phyloP scores from a whole-genome alignment of 306 rosid species.

The Rosa rugosa region DNA sequence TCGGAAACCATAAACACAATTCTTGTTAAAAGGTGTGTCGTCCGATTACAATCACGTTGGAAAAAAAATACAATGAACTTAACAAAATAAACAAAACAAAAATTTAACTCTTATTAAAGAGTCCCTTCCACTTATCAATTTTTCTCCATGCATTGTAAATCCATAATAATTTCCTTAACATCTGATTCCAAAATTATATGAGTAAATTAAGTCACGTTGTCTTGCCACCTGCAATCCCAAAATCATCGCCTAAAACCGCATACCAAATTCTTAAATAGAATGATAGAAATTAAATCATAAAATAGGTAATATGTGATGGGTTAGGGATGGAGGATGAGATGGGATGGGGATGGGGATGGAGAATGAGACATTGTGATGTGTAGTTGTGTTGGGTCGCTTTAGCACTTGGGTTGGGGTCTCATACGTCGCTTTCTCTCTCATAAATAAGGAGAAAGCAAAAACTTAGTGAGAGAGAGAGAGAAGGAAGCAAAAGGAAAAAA shows the following conservation, averaged over 20 bases:
- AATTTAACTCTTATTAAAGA: too few relatives aligned
- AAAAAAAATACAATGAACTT: too few relatives aligned
- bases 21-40: too few relatives aligned
- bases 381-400: conserved; percentile 40
- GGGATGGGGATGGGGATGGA: background rate
- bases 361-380: background rate
- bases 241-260: background rate
- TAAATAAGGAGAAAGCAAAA: conserved; percentile 74
- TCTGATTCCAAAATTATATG: too few relatives aligned
- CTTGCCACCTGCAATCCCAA: too few relatives aligned
- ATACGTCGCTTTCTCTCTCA: conserved; percentile 86
- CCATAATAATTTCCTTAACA: too few relatives aligned
- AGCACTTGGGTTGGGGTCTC: conserved; percentile 46
- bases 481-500: background rate
- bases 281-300: background rate
- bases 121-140: too few relatives aligned
- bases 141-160: too few relatives aligned
- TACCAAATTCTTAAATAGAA: background rate
- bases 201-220: too few relatives aligned
- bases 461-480: conserved; percentile 1
- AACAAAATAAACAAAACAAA: too few relatives aligned
- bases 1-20: too few relatives aligned
- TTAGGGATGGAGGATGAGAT: background rate
- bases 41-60: too few relatives aligned
- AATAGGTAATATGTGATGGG: background rate